phyloP scores from a whole-genome alignment of 192 early-diverging fungal species.

The Coemansia biformis region DNA sequence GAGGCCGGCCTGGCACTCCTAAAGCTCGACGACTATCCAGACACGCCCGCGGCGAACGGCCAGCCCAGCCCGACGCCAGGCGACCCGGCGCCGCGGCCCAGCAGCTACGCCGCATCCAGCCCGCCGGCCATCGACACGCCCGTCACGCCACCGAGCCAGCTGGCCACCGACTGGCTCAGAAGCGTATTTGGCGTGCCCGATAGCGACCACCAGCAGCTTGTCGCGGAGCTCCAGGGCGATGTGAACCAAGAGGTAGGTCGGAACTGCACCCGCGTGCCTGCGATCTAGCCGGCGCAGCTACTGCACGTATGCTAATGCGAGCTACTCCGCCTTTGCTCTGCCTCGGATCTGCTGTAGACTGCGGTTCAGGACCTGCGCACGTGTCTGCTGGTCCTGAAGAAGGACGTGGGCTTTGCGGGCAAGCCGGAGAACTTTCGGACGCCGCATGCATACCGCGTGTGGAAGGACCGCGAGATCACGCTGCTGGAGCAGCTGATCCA shows the following conservation, averaged over 20 bases:
- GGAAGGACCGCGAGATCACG: constrained; percentile 50
- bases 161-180: constrained; percentile 28
- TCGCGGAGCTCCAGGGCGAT: constrained; percentile 30
- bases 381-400: constrained; percentile 37
- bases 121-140: constrained; percentile 4
- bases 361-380: constrained; percentile 39
- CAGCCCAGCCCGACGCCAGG: neutral
- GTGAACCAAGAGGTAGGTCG: constrained; percentile 46
- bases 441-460: constrained; percentile 30
- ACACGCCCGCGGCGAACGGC: constrained; percentile 7
- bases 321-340: too few species aligned
- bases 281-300: too few species aligned
- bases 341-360: constrained; percentile 17
- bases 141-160: constrained; percentile 6
- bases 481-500: constrained; percentile 48
- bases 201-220: constrained; percentile 22
- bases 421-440: constrained; percentile 38
- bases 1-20: constrained; percentile 45
- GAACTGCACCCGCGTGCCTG: too few species aligned
- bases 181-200: constrained; percentile 33
- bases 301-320: too few species aligned
- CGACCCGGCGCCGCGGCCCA: constrained; percentile 1
- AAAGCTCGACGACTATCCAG: constrained; percentile 41
- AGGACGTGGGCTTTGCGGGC: constrained; percentile 45
- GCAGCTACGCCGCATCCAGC: constrained; percentile 7